Base-by-base conservation (phyloP, 2,329 filamentous ascomycete species). In the Chaetomium sp. region DNA sequence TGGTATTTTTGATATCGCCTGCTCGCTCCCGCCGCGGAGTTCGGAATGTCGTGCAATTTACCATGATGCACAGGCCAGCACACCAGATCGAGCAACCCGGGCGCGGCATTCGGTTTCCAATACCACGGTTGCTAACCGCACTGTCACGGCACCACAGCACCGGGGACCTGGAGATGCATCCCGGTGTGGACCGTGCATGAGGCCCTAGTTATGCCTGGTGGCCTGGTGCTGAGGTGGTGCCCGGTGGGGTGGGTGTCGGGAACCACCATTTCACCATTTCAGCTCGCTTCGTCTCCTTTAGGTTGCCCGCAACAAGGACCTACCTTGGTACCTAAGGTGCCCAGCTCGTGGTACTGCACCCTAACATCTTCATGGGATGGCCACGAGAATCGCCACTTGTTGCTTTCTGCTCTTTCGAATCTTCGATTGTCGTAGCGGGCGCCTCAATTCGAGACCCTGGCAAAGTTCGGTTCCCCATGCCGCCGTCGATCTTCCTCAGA, bases 91-190 rank as follows among this genome's bases (percentile, higher is more conserved):
- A 56, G 57, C 38, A 57, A 60, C 29, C 60, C 63, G 23, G 56
- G 21, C 55, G 21, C 57, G 62, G 58, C 63, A 65, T n/a, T 65
- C 31, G 25, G 25, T 19, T 64, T 65, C 54, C 67, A 68, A 67
- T 63, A 67, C 67, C 65, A 67, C 53, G 65, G 67, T 58, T 65
- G 56, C 49, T 38, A 16, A 57, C 64, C 60, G 64, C 64, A 57
- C 51, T 54, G 45, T 60, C 59, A 50, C 62, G 19, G 35, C 56
- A 49, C 27, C n/a, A n/a, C n/a, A n/a, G n/a, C n/a, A n/a, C 51
- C 54, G 64, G 49, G 55, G 25, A 38, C 27, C 27, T n/a, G 38
- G 35, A 58, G 60, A 53, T 63, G 58, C 57, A 60, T 60, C 57
- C 61, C 62, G 62, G 57, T 29, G 57, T 64, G 62, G 50, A 42